A percentile compares a stretch with the other conserved stretches of the same genome.
Evolutionary conservation across 192 early-diverging fungal species (phyloP).

Genomic region (Coemansia sp.): DNA sequence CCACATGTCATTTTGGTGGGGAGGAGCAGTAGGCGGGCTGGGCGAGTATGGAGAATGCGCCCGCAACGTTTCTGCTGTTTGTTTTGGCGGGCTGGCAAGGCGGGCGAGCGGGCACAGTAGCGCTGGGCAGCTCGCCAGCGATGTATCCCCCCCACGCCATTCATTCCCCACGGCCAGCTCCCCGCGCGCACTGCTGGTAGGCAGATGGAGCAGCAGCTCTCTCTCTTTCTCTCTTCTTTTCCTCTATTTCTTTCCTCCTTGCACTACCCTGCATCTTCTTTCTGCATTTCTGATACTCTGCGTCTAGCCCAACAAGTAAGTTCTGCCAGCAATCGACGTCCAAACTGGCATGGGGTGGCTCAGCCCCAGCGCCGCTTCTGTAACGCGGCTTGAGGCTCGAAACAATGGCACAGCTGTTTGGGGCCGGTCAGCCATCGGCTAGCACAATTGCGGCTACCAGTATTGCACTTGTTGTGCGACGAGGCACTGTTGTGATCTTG

Average conservation of each 20-base stretch:
- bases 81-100: background rate
- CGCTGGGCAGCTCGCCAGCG: background rate
- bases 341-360: background rate
- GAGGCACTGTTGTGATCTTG: background rate
- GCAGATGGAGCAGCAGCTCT: background rate
- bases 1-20: constrained; percentile 1
- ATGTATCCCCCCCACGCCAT: background rate
- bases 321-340: constrained; percentile 1
- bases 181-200: background rate
- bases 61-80: constrained; percentile 16
- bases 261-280: background rate
- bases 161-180: constrained; percentile 3
- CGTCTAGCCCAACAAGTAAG: constrained; percentile 6
- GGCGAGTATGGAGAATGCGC: constrained; percentile 16
- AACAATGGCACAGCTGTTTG: constrained; percentile 2
- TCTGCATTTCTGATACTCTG: background rate
- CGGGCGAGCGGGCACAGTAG: constrained; percentile 8
- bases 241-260: background rate
- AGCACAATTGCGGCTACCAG: constrained; percentile 8
- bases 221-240: background rate
- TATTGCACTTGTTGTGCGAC: constrained; percentile 7
- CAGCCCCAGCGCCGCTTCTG: background rate
- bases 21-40: constrained; percentile 8
- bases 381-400: background rate
- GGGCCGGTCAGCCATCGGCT: background rate